Percentiles rank a stretch among this genome's conserved stretches.
Evolutionary conservation across 148 eudicot species (phyloP).

Genomic region (Rhododendron kiyosumense): DNA sequence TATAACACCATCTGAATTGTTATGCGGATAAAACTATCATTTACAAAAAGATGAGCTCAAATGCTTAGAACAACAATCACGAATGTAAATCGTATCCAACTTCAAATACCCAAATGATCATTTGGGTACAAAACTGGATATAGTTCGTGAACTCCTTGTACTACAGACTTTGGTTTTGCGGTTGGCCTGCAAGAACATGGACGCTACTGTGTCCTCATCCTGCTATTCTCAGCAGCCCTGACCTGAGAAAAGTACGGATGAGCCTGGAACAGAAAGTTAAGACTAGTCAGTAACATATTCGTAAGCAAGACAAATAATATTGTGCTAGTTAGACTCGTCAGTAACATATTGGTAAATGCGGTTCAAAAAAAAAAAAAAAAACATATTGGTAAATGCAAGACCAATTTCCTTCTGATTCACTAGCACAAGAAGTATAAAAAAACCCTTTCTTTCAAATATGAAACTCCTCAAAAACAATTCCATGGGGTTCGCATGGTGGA

Average conservation of each 20-base stretch:
- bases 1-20: not conserved
- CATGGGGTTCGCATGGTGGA: not conserved
- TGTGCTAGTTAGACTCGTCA: not conserved
- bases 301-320: not conserved
- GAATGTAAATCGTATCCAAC: not conserved
- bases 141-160: no score
- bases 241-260: slow-evolving; percentile 91
- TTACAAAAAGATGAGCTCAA: not conserved
- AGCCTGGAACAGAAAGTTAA: slow-evolving; percentile 33
- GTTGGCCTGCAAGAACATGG: not conserved
- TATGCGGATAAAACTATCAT: not conserved
- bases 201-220: slow-evolving; percentile 61
- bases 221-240: slow-evolving; percentile 87
- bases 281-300: not conserved
- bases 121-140: not conserved
- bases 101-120: not conserved
- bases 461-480: not conserved
- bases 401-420: not conserved
- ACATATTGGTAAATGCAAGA: not conserved
- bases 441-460: not conserved
- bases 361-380: no score
- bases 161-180: not conserved
- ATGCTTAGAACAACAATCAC: not conserved
- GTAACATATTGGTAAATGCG: not conserved
- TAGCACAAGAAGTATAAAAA: not conserved